Evolutionary conservation across 2,329 filamentous ascomycete genomes (phyloP).

Genomic region (Calonectria henricotiae): DNA sequence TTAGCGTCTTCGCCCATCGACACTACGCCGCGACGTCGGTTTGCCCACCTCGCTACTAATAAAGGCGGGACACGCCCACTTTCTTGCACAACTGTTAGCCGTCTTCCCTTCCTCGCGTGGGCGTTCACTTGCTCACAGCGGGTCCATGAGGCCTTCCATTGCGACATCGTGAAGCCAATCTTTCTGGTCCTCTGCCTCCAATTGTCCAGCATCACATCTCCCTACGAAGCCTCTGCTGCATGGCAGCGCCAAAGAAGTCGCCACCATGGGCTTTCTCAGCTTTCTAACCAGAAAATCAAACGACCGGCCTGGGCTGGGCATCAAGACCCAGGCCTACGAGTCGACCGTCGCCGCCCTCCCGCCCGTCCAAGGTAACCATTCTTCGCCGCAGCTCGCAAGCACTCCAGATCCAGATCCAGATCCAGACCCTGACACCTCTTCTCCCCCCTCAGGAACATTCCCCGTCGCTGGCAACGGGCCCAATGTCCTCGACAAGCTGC

Average conservation of each 20-base stretch:
- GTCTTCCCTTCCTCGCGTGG: conserved; percentile 28
- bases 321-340: conserved; percentile 51
- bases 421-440: conserved; percentile 18
- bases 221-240: conserved; percentile 31
- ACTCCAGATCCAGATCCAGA: conserved; percentile 11
- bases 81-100: conserved; percentile 27
- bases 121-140: conserved; percentile 43
- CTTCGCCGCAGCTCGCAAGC: conserved; percentile 15
- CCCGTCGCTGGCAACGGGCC: conserved; percentile 51
- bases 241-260: conserved; percentile 43
- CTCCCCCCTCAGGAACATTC: conserved; percentile 46
- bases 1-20: conserved; percentile 35
- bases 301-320: conserved; percentile 27
- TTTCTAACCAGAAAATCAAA: conserved; percentile 46
- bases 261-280: conserved; percentile 52
- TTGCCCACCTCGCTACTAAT: conserved; percentile 34
- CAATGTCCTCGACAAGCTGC: conserved; percentile 49
- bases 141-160: conserved; percentile 42
- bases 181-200: conserved; percentile 7
- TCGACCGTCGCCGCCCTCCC: conserved; percentile 48
- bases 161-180: conserved; percentile 25
- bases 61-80: conserved; percentile 41
- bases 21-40: conserved; percentile 32
- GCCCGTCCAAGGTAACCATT: conserved; percentile 47
- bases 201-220: background rate